Conservation (phyloP, 2,329 filamentous ascomycete genomes). For the Microdochium paspali region DNA sequence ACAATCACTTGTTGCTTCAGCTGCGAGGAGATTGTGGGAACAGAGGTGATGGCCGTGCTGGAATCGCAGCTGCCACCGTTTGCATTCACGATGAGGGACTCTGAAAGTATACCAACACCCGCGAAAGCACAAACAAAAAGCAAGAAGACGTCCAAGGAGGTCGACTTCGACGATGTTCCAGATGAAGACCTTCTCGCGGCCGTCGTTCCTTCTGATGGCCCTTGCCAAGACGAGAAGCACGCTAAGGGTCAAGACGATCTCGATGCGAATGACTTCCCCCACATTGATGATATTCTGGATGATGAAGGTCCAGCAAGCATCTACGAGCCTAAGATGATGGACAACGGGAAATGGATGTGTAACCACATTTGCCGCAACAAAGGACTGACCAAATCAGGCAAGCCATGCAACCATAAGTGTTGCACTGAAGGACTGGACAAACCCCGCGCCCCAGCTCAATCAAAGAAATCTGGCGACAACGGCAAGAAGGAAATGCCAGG, state of each 20-base stretch:
- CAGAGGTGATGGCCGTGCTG: slow-evolving; percentile 23
- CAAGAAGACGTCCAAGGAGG: slow-evolving; percentile 4
- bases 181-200: slow-evolving; percentile 32
- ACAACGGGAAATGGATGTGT: slow-evolving; percentile 66
- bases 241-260: background rate
- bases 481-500: background rate
- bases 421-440: slow-evolving; percentile 64
- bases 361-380: slow-evolving; percentile 53
- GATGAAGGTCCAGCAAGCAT: slow-evolving; percentile 3
- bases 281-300: slow-evolving; percentile 39
- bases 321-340: slow-evolving; percentile 39
- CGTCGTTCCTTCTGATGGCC: slow-evolving; percentile 12
- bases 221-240: slow-evolving; percentile 10
- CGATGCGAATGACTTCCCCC: slow-evolving; percentile 25
- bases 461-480: background rate
- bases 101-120: slow-evolving; percentile 1
- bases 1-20: slow-evolving; percentile 60
- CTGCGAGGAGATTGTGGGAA: slow-evolving; percentile 76
- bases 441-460: slow-evolving; percentile 19
- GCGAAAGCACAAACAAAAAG: background rate
- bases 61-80: slow-evolving; percentile 20
- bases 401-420: slow-evolving; percentile 59
- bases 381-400: slow-evolving; percentile 24
- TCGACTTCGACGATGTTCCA: slow-evolving; percentile 23
- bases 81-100: slow-evolving; percentile 14